Conservation (phyloP, 176 grass and related monocot species). For the Zea luxurians region DNA sequence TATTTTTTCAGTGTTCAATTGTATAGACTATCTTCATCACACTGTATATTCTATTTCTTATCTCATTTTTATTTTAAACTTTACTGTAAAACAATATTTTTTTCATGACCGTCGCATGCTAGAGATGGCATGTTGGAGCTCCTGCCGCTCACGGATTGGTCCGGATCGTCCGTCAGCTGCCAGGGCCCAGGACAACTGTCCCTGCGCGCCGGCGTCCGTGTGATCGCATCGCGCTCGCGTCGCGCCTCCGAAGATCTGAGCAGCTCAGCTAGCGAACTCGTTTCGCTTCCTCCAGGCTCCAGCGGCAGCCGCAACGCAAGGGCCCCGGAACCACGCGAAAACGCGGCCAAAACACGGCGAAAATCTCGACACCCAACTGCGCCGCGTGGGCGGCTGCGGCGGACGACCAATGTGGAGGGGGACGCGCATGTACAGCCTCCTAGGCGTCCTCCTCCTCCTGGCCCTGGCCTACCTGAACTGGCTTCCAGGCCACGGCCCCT, state of each 20-base stretch:
- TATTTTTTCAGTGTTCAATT: too few species aligned
- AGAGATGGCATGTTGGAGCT: too few species aligned
- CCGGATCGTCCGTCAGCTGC: not conserved
- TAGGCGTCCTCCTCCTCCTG: constrained; percentile 68
- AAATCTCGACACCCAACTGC: not conserved
- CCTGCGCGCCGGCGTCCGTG: not conserved
- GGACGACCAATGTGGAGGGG: constrained; percentile 43
- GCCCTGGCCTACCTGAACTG: constrained; percentile 60
- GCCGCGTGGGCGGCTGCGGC: not conserved
- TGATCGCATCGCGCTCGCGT: not conserved
- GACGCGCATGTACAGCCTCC: constrained; percentile 57
- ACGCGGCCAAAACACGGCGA: not conserved
- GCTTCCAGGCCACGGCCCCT: constrained; percentile 27
- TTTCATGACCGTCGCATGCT: too few species aligned
- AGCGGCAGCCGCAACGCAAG: too few species aligned
- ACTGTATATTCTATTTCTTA: too few species aligned
- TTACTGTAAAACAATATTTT: too few species aligned
- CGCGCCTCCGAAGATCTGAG: not conserved
- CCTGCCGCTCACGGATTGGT: not conserved
- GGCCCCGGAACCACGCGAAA: not conserved
- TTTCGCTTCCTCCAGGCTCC: not conserved
- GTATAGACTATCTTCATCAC: too few species aligned
- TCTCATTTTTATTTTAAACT: too few species aligned
- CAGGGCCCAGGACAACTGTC: not conserved
- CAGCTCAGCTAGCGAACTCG: constrained; percentile 1